These are phyloP conservation scores for Starmerella apicola DNA, from an alignment of 805 yeast species.

Conservation along the genomic window DNA sequence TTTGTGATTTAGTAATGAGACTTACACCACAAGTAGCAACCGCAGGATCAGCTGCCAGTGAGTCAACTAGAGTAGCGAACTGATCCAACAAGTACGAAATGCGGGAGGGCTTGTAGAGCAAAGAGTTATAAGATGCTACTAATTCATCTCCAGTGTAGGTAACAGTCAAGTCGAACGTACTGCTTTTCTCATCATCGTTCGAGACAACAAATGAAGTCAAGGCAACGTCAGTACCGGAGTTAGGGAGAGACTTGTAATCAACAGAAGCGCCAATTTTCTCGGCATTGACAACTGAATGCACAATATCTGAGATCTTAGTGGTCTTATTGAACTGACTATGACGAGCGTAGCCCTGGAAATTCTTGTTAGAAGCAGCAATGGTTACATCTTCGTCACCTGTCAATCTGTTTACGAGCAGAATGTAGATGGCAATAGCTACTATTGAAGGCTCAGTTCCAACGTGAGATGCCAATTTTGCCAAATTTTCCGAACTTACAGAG, in stretches of 20 bases:
- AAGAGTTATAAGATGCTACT: constrained; percentile 54
- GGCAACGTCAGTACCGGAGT: neutral
- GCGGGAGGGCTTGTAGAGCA: constrained; percentile 60
- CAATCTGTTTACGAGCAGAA: constrained; percentile 59
- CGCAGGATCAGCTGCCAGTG: constrained; percentile 23
- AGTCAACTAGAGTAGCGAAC: constrained; percentile 29
- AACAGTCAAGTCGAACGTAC: constrained; percentile 31
- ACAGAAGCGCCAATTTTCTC: constrained; percentile 24
- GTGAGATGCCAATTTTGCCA: constrained; percentile 16
- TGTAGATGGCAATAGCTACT: constrained; percentile 51
- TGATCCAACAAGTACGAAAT: constrained; percentile 62
- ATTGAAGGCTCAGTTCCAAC: constrained; percentile 32
- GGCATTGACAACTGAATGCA: constrained; percentile 34
- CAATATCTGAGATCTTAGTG: constrained; percentile 39
- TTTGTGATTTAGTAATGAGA: constrained; percentile 57
- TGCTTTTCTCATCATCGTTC: neutral
- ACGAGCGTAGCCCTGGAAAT: constrained; percentile 39
- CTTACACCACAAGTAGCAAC: constrained; percentile 46
- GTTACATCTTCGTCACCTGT: constrained; percentile 92
- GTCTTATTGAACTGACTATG: constrained; percentile 34
- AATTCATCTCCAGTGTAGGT: constrained; percentile 29
- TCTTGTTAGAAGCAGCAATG: constrained; percentile 42
- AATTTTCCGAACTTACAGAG: constrained; percentile 13
- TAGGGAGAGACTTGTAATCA: constrained; percentile 24
- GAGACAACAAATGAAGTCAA: neutral